A percentile compares a stretch with the other conserved stretches of the same genome.
Conservation (phyloP, 2,329 filamentous ascomycete species). For the Alternaria sp. region DNA sequence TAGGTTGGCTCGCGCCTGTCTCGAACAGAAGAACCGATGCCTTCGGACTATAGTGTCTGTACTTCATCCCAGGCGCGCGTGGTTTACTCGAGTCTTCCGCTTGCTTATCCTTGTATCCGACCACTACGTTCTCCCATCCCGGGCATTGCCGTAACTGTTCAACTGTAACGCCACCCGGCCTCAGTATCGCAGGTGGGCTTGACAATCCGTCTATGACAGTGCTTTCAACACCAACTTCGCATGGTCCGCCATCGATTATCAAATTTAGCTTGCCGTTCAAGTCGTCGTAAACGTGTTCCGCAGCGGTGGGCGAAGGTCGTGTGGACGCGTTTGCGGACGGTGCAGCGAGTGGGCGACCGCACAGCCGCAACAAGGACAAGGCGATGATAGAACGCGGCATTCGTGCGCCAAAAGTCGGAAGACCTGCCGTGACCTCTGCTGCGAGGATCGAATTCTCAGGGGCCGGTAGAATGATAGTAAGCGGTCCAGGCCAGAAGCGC, state of each 20-base stretch:
- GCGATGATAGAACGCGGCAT: slow-evolving; percentile 90
- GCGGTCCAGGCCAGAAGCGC: slow-evolving; percentile 90
- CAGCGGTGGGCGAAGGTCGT: slow-evolving; percentile 87
- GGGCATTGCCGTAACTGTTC: slow-evolving; percentile 75
- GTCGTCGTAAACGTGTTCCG: slow-evolving; percentile 87
- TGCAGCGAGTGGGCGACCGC: slow-evolving; percentile 80
- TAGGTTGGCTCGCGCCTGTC: slow-evolving; percentile 50
- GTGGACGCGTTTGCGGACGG: slow-evolving; percentile 96
- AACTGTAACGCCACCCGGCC: slow-evolving; percentile 86
- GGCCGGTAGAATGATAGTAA: slow-evolving; percentile 87
- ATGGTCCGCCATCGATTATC: slow-evolving; percentile 87
- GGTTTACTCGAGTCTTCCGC: slow-evolving; percentile 68
- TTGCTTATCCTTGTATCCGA: slow-evolving; percentile 78
- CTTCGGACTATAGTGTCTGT: slow-evolving; percentile 94
- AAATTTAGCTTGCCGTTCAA: slow-evolving; percentile 80
- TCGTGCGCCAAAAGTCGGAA: slow-evolving; percentile 84
- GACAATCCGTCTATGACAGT: slow-evolving; percentile 94
- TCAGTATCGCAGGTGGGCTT: slow-evolving; percentile 77
- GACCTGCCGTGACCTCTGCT: slow-evolving; percentile 87
- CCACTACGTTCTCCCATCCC: slow-evolving; percentile 80
- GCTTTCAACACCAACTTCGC: slow-evolving; percentile 90
- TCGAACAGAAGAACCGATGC: slow-evolving; percentile 87
- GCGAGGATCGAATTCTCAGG: slow-evolving; percentile 74
- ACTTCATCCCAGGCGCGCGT: slow-evolving; percentile 96
- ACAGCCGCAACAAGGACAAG: slow-evolving; percentile 80